Evolutionary conservation across 768 basidiomycete genomes (phyloP), one percentile per base, ranked within the genome.

Genomic region (Tulasnella sp.): DNA sequence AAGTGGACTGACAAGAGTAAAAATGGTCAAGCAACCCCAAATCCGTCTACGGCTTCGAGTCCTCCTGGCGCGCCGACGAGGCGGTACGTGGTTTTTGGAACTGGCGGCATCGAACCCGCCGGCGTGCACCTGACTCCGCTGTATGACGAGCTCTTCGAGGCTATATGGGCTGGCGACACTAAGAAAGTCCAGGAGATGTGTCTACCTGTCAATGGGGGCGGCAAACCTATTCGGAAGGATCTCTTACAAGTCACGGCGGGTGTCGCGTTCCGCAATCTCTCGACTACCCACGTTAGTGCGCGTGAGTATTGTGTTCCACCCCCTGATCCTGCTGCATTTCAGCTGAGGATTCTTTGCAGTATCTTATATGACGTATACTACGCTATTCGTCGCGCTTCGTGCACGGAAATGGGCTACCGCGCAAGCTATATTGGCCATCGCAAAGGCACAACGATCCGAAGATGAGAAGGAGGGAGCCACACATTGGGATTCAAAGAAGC

Each of bases 101-200:
- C 34, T 38, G 7, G 15, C 15, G 15, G 5, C 7, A 29, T 29
- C 29, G 24, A 4, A 38, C 56, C 59, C 24, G 11, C 55, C 3
- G 71, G 77, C 4, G 53, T 67, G n/a, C 71, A 73, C 62, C 64
- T 74, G 45, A 68, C 68, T 19, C 60, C 68, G n/a, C 61, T 66
- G 1, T 84, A 83, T 64, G 76, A 81, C 48, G 76, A 80, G 61
- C 72, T 84, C 0, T 83, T 72, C 63, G 79, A 81, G 63, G 82
- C 82, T 2, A 80, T 77, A 64, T 78, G 73, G 66, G 64, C 66
- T 3, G 81, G 82, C 1, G 74, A 81, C 65, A 76, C 78, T 54
- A 75, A 70, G 21, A 75, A 72, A 58, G 72, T 85, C 26, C 71
- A 78, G 64, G 68, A 74, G 23, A 69, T 84, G 4, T 85, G 83